phyloP scores from a whole-genome alignment of 495 filamentous ascomycete species.

The Neurospora intermedia region DNA sequence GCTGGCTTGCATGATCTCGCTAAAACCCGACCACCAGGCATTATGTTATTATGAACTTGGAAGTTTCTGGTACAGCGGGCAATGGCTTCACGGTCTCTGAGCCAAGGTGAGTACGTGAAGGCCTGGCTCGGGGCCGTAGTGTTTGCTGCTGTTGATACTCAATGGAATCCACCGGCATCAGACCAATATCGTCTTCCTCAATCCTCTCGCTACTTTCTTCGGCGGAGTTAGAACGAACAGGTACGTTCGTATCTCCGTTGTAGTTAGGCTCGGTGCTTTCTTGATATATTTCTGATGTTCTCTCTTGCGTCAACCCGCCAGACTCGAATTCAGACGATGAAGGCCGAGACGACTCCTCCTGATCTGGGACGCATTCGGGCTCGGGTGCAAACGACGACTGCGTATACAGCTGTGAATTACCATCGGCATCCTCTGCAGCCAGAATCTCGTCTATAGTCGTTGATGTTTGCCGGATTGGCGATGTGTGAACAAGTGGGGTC shows the following conservation, averaged over 20 bases:
- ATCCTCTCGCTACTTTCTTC: neutral
- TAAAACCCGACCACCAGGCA: neutral
- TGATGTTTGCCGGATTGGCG: neutral
- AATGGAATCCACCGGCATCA: neutral
- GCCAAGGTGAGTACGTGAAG: conserved; percentile 4
- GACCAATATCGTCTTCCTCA: neutral
- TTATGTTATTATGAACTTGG: conserved; percentile 15
- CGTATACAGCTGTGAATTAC: neutral
- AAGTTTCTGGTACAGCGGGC: conserved; percentile 40
- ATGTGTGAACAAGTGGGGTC: conserved; percentile 3
- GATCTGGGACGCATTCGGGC: neutral
- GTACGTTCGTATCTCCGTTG: neutral
- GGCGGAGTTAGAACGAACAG: neutral
- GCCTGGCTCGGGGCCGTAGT: neutral
- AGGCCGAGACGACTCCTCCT: neutral
- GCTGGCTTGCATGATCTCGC: neutral
- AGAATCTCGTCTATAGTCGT: neutral
- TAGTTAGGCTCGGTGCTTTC: neutral
- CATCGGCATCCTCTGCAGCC: neutral
- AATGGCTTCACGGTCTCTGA: conserved; percentile 32
- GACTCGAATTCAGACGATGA: neutral
- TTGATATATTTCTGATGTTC: neutral
- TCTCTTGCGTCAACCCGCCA: neutral
- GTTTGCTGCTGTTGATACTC: neutral
- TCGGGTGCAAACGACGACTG: neutral